These are phyloP conservation scores for Pseudozyma tsukubaensis DNA, from an alignment of 1,284 basidiomycete species.

Conservation along the genomic window DNA sequence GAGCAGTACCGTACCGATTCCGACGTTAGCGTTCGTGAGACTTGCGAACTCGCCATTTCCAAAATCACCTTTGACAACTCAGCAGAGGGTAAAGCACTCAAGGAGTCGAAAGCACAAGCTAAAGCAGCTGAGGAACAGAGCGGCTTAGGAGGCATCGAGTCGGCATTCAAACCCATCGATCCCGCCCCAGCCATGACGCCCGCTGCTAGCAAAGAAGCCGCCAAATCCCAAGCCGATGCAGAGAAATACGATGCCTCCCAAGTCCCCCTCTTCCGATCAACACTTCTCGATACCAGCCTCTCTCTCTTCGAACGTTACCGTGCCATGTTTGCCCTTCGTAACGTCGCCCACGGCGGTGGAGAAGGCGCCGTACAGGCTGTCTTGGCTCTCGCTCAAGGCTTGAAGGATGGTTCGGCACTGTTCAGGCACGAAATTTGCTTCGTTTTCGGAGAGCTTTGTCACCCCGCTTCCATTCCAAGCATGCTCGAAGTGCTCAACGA, in stretches of 20 bases:
- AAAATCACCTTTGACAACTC: conserved; percentile 92
- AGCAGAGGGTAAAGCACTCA: conserved; percentile 58
- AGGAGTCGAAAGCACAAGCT: conserved; percentile 45
- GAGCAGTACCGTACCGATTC: conserved; percentile 79
- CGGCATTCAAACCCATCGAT: conserved; percentile 85
- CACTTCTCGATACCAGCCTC: conserved; percentile 77
- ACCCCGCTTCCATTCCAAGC: conserved; percentile 86
- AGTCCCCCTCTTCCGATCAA: conserved; percentile 73
- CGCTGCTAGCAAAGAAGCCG: conserved; percentile 51
- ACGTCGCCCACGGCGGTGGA: conserved; percentile 60
- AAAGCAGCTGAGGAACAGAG: conserved; percentile 28
- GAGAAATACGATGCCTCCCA: conserved; percentile 69
- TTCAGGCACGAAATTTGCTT: conserved; percentile 62
- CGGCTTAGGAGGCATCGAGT: conserved; percentile 35
- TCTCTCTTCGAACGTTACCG: conserved; percentile 94
- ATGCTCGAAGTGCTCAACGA: conserved; percentile 83
- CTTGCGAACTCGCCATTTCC: conserved; percentile 94
- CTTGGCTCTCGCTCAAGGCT: conserved; percentile 88
- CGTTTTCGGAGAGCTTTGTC: conserved; percentile 96
- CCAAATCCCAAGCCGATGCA: conserved; percentile 17
- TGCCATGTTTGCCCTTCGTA: conserved; percentile 94
- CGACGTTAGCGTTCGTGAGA: conserved; percentile 88
- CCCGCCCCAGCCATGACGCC: conserved; percentile 79
- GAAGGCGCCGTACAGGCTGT: conserved; percentile 74
- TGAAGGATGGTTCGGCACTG: conserved; percentile 71